Percentiles rank a stretch among this genome's conserved stretches.
phyloP scores from a whole-genome alignment of 2,329 filamentous ascomycete species.

The Apiospora sp. region DNA sequence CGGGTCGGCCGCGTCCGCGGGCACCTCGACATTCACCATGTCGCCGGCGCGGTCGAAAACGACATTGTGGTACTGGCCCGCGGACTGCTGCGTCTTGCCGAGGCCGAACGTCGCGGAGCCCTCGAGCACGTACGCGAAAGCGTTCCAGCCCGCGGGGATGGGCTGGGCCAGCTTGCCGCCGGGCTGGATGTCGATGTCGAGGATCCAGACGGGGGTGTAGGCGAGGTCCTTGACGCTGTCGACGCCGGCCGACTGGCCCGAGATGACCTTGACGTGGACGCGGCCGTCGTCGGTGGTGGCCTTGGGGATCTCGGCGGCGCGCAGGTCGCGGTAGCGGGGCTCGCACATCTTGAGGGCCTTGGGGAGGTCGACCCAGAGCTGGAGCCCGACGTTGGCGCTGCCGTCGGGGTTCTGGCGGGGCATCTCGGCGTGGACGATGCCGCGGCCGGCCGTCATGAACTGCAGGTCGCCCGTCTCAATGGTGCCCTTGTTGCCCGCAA shows the following conservation, averaged over 20 bases:
- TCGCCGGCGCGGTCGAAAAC: slow-evolving; percentile 87
- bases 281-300: slow-evolving; percentile 75
- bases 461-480: slow-evolving; percentile 90
- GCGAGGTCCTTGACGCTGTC: slow-evolving; percentile 90
- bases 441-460: slow-evolving; percentile 95
- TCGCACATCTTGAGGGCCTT: slow-evolving; percentile 84
- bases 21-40: slow-evolving; percentile 74
- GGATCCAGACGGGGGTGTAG: slow-evolving; percentile 96
- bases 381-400: slow-evolving; percentile 82
- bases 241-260: slow-evolving; percentile 81
- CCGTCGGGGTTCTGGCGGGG: slow-evolving; percentile 81
- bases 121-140: slow-evolving; percentile 86
- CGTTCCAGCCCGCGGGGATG: slow-evolving; percentile 84
- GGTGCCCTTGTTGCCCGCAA: slow-evolving; percentile 67
- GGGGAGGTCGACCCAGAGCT: slow-evolving; percentile 95
- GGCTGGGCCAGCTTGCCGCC: slow-evolving; percentile 80
- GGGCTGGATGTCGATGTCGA: slow-evolving; percentile 82
- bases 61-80: slow-evolving; percentile 83
- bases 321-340: slow-evolving; percentile 88
- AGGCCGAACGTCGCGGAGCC: slow-evolving; percentile 72
- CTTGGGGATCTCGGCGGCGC: slow-evolving; percentile 78
- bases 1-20: slow-evolving; percentile 63
- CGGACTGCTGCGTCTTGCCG: slow-evolving; percentile 58
- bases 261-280: slow-evolving; percentile 89
- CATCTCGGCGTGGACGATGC: slow-evolving; percentile 97